phyloP scores from a whole-genome alignment of 108 stramenopile species.

The Halocafeteria seosinensis region DNA sequence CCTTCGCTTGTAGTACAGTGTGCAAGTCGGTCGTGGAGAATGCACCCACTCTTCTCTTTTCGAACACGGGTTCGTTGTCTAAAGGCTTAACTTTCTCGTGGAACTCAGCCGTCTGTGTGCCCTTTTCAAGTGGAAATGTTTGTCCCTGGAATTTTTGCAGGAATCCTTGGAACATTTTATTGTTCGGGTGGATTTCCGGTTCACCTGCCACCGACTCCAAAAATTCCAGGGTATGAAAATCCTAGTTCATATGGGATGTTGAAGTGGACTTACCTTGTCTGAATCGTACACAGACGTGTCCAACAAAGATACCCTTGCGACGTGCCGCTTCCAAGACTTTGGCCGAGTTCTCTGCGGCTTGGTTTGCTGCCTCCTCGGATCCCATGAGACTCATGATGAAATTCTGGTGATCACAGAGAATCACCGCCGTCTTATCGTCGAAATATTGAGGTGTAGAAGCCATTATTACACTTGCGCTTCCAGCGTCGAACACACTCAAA shows the following conservation, averaged over 20 bases:
- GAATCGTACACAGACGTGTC: not conserved
- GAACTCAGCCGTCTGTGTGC: not conserved
- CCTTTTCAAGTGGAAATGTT: not conserved
- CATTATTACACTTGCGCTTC: too few relatives aligned
- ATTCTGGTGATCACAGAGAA: not conserved
- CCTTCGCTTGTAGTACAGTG: not conserved
- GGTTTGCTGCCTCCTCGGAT: not conserved
- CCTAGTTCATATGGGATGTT: too few relatives aligned
- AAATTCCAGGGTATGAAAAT: too few relatives aligned
- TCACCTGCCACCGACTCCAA: too few relatives aligned
- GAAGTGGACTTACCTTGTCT: too few relatives aligned
- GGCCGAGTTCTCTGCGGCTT: not conserved
- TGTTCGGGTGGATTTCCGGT: not conserved
- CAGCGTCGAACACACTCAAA: too few relatives aligned
- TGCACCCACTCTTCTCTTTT: not conserved
- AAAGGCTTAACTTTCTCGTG: not conserved
- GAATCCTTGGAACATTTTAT: not conserved
- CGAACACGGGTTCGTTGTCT: not conserved
- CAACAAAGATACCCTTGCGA: too few relatives aligned
- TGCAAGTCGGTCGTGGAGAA: not conserved
- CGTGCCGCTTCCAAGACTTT: not conserved
- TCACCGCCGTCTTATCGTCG: not conserved
- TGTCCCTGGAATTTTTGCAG: not conserved
- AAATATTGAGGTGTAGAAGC: not conserved
- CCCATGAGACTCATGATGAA: not conserved